These are phyloP conservation scores for Albatrellus ellisii DNA, from an alignment of 768 basidiomycete genomes.

Conservation along the genomic window DNA sequence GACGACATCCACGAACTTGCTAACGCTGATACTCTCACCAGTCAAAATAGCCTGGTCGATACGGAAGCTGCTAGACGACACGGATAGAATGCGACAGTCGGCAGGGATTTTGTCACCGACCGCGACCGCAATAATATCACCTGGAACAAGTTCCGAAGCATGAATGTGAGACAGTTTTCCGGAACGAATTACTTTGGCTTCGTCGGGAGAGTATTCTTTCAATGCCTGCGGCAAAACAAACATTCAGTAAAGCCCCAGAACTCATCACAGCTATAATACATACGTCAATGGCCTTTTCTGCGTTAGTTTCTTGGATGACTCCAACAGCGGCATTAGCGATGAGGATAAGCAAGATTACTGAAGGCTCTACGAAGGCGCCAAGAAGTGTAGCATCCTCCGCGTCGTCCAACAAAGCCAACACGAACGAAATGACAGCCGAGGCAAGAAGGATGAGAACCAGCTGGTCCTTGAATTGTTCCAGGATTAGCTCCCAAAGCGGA, in stretches of 20 bases:
- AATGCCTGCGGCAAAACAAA: slow-evolving; percentile 49
- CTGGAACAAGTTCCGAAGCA: slow-evolving; percentile 84
- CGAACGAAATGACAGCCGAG: slow-evolving; percentile 87
- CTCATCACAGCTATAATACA: slow-evolving; percentile 23
- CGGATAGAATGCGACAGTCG: slow-evolving; percentile 80
- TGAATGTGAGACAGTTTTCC: slow-evolving; percentile 62
- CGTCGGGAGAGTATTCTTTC: slow-evolving; percentile 95
- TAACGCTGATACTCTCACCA: slow-evolving; percentile 83
- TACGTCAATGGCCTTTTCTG: slow-evolving; percentile 95
- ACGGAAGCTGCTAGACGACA: slow-evolving; percentile 88
- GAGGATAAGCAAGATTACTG: slow-evolving; percentile 91
- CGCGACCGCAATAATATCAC: slow-evolving; percentile 82
- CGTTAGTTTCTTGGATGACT: slow-evolving; percentile 92
- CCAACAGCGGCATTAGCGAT: slow-evolving; percentile 96
- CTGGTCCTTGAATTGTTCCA: slow-evolving; percentile 99
- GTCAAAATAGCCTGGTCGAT: slow-evolving; percentile 96
- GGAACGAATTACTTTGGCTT: slow-evolving; percentile 78
- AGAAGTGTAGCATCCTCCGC: slow-evolving; percentile 48
- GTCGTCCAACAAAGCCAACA: slow-evolving; percentile 82
- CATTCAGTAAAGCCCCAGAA: not conserved
- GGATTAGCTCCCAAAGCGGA: slow-evolving; percentile 84
- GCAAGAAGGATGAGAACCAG: slow-evolving; percentile 93
- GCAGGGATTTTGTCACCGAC: slow-evolving; percentile 96
- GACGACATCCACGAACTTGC: slow-evolving; percentile 62
- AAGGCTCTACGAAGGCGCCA: slow-evolving; percentile 90